Evolutionary conservation across 345 rosid genomes (phyloP).

Genomic region (Salix arbutifolia): DNA sequence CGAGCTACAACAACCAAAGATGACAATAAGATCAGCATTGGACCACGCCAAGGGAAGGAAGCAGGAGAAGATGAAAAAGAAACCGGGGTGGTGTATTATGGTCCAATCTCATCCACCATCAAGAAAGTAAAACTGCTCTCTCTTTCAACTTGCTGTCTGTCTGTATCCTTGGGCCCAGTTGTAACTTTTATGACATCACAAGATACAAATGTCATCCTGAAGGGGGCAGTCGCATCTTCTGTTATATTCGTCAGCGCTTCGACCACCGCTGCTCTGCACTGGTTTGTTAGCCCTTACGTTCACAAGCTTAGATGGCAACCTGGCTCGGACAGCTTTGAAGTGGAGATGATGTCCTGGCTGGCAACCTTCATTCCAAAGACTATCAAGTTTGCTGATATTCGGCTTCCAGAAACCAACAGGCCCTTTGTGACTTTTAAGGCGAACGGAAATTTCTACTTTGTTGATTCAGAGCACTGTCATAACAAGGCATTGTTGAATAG

Average conservation of each 20-base stretch:
- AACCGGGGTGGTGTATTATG: conserved; percentile 52
- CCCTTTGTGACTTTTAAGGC: conserved; percentile 90
- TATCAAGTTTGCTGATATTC: conserved; percentile 73
- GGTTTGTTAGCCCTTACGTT: conserved; percentile 90
- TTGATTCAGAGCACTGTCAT: conserved; percentile 73
- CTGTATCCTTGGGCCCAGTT: conserved; percentile 84
- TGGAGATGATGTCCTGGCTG: conserved; percentile 93
- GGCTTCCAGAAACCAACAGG: conserved; percentile 66
- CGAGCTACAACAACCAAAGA: conserved; percentile 45
- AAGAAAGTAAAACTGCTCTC: conserved; percentile 92
- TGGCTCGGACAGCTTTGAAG: conserved; percentile 81
- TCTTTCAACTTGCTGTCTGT: conserved; percentile 94
- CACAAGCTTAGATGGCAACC: conserved; percentile 95
- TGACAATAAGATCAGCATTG: conserved; percentile 69
- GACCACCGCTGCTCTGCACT: conserved; percentile 73
- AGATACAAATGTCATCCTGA: conserved; percentile 70
- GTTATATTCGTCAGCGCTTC: conserved; percentile 84
- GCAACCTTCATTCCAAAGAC: conserved; percentile 58
- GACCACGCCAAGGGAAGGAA: conserved; percentile 43
- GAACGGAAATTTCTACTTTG: conserved; percentile 61
- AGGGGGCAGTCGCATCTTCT: conserved; percentile 82
- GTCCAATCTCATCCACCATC: conserved; percentile 81
- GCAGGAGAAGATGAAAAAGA: conserved; percentile 44
- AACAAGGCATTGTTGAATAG: conserved; percentile 89
- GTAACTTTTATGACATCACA: conserved; percentile 92